A percentile compares a stretch with the other conserved stretches of the same genome.
Conservation (phyloP, 805 yeast genomes). For the Phaffomyces opuntiae region DNA sequence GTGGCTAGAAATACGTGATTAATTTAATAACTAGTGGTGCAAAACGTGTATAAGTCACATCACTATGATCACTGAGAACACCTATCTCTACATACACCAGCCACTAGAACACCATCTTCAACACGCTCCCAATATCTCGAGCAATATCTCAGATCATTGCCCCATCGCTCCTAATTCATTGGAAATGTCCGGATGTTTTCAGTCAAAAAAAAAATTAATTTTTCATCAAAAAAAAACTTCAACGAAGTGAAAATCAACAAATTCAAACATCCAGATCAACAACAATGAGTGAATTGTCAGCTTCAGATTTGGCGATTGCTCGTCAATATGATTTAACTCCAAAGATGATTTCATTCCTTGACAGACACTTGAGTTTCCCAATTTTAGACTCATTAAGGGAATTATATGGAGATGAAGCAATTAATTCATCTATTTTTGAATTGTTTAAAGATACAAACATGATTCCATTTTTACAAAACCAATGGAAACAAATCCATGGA, state of each 20-base stretch:
- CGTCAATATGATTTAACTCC: constrained; percentile 47
- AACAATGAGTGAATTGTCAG: constrained; percentile 20
- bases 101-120: too few relatives aligned
- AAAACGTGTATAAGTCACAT: too few relatives aligned
- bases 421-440: constrained; percentile 43
- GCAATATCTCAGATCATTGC: too few relatives aligned
- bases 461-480: constrained; percentile 42
- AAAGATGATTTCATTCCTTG: constrained; percentile 50
- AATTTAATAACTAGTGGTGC: not conserved
- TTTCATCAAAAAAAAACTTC: constrained; percentile 3
- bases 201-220: not conserved
- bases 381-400: constrained; percentile 41
- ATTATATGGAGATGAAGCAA: constrained; percentile 37
- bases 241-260: not conserved
- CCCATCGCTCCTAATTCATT: not conserved
- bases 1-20: not conserved
- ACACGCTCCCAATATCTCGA: too few relatives aligned
- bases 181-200: not conserved
- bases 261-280: not conserved
- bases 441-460: constrained; percentile 51
- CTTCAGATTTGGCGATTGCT: constrained; percentile 34
- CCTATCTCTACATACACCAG: too few relatives aligned
- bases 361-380: constrained; percentile 52
- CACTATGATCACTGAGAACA: too few relatives aligned
- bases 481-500: constrained; percentile 36